Evolutionary conservation across 2,329 filamentous ascomycete species (phyloP).

Genomic region (Magnaporthales sp.): DNA sequence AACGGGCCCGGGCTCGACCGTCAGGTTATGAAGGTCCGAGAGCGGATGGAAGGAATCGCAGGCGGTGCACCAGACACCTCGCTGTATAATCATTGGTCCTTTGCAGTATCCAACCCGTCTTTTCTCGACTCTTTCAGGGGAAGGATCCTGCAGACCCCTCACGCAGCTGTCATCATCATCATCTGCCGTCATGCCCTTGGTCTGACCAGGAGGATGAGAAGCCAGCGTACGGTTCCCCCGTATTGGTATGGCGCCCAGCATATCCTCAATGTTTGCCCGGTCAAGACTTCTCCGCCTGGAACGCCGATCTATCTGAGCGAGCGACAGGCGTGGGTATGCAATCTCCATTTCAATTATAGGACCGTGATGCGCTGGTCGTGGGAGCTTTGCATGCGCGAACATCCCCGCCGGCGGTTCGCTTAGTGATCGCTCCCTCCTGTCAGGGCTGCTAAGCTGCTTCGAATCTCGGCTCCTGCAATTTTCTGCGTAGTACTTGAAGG

Average conservation of each 20-base stretch:
- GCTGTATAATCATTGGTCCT: neutral
- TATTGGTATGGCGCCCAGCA: conserved; percentile 20
- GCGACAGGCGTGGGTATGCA: conserved; percentile 23
- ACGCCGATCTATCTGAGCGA: conserved; percentile 21
- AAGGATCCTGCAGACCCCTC: neutral
- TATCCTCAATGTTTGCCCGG: conserved; percentile 23
- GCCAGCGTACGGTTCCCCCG: neutral
- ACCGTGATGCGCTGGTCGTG: conserved; percentile 13
- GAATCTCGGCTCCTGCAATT: conserved; percentile 6
- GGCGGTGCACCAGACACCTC: neutral
- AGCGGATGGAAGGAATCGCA: neutral
- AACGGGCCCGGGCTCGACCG: neutral
- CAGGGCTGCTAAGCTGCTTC: neutral
- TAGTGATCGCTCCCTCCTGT: conserved; percentile 9
- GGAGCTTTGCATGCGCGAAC: conserved; percentile 14
- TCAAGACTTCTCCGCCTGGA: conserved; percentile 26
- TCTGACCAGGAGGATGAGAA: neutral
- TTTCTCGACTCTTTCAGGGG: neutral
- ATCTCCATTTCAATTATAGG: conserved; percentile 18
- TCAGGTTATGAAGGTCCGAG: neutral
- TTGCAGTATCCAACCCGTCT: neutral
- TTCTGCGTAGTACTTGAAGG: conserved; percentile 1
- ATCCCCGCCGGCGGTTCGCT: neutral
- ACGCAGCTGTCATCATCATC: neutral
- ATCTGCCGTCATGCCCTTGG: too few relatives aligned